A percentile compares a stretch with the other conserved stretches of the same genome.
Conservation (phyloP, 1,139 yeast species). For the Candida dubliniensis region DNA sequence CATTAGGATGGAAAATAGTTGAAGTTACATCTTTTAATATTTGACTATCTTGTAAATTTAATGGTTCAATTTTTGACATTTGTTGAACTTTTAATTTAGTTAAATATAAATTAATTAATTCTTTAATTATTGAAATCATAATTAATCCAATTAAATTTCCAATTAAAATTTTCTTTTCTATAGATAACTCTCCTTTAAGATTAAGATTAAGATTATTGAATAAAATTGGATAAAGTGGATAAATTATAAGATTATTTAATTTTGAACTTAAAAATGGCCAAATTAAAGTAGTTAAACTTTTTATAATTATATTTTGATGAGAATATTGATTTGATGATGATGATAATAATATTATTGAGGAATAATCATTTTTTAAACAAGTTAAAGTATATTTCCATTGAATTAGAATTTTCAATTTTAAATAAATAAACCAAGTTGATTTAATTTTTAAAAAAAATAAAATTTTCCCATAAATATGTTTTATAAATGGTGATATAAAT, state of each 20-base stretch:
- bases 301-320: constrained; percentile 26
- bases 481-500: constrained; percentile 7
- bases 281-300: constrained; percentile 32
- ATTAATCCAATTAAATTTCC: constrained; percentile 38
- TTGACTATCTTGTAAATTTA: constrained; percentile 9
- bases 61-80: constrained; percentile 21
- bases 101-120: constrained; percentile 31
- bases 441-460: constrained; percentile 11
- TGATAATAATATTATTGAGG: no score
- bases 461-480: constrained; percentile 14
- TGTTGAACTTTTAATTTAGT: constrained; percentile 28
- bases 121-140: constrained; percentile 35
- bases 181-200: constrained; percentile 20
- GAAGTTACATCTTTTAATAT: constrained; percentile 4
- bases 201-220: not conserved
- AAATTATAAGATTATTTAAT: not conserved
- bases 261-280: constrained; percentile 43
- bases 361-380: constrained; percentile 38
- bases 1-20: not conserved
- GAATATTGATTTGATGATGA: constrained; percentile 13
- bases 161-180: constrained; percentile 28
- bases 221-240: not conserved
- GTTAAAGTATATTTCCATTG: constrained; percentile 30
- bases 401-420: constrained; percentile 14
- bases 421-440: constrained; percentile 13